Percentiles rank a stretch among this genome's conserved stretches.
Conservation (phyloP, 768 basidiomycete genomes). For the Rhodotorula babjevae region DNA sequence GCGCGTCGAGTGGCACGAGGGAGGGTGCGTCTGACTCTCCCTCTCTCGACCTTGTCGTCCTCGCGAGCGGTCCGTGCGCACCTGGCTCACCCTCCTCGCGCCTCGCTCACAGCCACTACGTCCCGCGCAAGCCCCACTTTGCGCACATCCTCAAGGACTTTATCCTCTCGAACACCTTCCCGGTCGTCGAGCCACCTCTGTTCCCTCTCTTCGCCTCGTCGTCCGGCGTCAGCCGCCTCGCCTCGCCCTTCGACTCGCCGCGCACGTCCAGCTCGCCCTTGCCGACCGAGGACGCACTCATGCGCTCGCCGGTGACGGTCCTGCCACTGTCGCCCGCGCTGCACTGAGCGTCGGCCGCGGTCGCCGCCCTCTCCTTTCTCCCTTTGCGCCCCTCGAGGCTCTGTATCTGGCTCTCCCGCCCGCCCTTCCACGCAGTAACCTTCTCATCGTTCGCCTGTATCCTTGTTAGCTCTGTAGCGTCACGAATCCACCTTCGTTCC, state of each 20-base stretch:
- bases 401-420: not conserved
- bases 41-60: not conserved
- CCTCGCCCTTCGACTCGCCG: not conserved
- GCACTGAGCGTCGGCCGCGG: not conserved
- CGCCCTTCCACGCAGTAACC: no score
- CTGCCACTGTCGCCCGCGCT: not conserved
- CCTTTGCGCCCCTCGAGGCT: no score
- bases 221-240: not conserved
- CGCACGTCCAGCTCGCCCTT: not conserved
- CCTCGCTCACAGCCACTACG: not conserved
- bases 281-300: not conserved
- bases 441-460: no score
- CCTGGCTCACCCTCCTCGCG: not conserved
- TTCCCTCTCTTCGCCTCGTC: not conserved
- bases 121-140: slow-evolving; percentile 9
- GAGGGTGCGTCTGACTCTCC: not conserved
- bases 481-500: not conserved
- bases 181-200: not conserved
- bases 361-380: no score
- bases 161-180: not conserved
- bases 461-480: no score
- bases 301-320: not conserved
- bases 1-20: slow-evolving; percentile 10
- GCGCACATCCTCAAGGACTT: not conserved
- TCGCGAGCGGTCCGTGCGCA: no score